These are phyloP conservation scores for Thozetella sp. DNA, from an alignment of 495 filamentous ascomycete genomes.

Conservation along the genomic window DNA sequence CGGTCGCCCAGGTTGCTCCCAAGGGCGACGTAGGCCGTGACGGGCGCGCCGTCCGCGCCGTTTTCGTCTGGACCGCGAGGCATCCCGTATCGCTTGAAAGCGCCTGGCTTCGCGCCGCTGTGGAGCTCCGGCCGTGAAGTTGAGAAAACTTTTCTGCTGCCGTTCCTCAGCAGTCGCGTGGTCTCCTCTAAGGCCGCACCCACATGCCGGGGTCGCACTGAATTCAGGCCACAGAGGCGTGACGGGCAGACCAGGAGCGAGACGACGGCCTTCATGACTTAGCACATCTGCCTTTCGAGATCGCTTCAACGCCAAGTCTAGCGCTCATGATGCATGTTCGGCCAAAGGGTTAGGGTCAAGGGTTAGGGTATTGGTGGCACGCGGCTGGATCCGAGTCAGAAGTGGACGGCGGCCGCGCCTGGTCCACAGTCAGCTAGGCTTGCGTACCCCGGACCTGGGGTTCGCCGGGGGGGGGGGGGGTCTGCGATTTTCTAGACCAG, in stretches of 20 bases:
- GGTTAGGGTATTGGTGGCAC: neutral
- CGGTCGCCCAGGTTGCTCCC: constrained; percentile 95
- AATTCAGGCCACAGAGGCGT: neutral
- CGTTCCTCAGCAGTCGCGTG: neutral
- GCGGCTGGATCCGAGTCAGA: neutral
- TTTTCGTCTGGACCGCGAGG: constrained; percentile 6
- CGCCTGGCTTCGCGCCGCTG: neutral
- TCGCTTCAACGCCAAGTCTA: neutral
- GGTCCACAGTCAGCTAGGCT: too few relatives aligned
- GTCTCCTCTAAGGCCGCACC: neutral
- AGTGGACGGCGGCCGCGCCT: neutral
- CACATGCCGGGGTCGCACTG: neutral
- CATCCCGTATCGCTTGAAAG: constrained; percentile 24
- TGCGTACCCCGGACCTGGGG: too few relatives aligned
- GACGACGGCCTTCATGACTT: neutral
- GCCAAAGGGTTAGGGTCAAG: neutral
- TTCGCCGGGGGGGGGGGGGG: too few relatives aligned
- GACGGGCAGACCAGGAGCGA: neutral
- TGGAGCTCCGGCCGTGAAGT: neutral
- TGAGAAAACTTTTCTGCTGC: constrained; percentile 3
- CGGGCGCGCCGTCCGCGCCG: neutral
- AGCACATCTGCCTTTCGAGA: neutral
- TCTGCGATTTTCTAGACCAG: too few relatives aligned
- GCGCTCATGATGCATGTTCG: neutral
- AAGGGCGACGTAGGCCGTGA: constrained; percentile 76